Percentiles rank a stretch among this genome's conserved stretches.
Evolutionary conservation across 2,329 filamentous ascomycete genomes (phyloP).

Genomic region (Reticulascus tulasneorum): DNA sequence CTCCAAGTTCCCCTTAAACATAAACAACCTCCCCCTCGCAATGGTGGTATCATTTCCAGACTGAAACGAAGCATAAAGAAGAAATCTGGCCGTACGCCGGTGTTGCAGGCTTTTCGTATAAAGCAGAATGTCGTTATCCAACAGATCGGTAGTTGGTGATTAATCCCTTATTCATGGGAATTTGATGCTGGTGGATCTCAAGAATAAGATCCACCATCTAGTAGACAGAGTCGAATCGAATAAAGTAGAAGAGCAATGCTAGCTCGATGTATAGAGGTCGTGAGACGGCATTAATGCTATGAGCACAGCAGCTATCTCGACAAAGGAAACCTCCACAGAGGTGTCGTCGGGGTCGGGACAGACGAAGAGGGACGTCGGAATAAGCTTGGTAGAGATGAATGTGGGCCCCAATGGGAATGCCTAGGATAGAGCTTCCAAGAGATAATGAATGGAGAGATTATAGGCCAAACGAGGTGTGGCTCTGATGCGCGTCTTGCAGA

Average conservation of each 20-base stretch:
- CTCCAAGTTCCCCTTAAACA: constrained; percentile 7
- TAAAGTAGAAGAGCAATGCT: not conserved
- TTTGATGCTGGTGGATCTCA: not conserved
- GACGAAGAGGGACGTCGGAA: constrained; percentile 3
- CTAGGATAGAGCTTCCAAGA: not conserved
- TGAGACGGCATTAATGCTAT: not conserved
- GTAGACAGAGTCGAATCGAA: constrained; percentile 1
- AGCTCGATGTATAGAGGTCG: not conserved
- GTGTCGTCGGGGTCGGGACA: not conserved
- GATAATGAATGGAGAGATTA: constrained; percentile 15
- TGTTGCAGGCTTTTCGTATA: constrained; percentile 3
- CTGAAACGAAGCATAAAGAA: constrained; percentile 12
- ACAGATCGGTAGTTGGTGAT: not conserved
- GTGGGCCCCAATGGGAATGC: constrained; percentile 2
- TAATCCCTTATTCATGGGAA: not conserved
- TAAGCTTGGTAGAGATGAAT: constrained; percentile 7
- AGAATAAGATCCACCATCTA: too few species aligned
- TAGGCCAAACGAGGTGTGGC: constrained; percentile 26
- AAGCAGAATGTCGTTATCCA: not conserved
- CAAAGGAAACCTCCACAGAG: constrained; percentile 11
- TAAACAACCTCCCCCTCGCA: constrained; percentile 6
- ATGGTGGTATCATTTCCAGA: constrained; percentile 17
- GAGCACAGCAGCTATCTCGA: constrained; percentile 8
- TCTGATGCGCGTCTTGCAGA: constrained; percentile 38
- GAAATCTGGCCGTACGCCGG: constrained; percentile 1